Percentiles rank a stretch among this genome's conserved stretches.
Conservation (phyloP, 352 stramenopile species). For the Hyaloperonospora brassicae region DNA sequence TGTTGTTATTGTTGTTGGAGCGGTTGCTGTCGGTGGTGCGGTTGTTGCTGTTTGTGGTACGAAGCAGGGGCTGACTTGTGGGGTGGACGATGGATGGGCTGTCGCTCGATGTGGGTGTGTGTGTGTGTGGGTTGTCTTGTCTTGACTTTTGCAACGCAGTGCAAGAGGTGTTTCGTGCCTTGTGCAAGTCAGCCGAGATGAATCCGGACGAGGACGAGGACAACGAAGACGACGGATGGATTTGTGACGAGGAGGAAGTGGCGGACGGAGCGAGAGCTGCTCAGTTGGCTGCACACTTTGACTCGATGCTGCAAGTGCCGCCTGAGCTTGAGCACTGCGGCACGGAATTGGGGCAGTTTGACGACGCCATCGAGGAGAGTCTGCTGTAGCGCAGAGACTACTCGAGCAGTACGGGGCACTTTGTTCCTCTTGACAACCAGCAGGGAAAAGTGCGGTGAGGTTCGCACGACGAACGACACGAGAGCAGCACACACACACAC, state of each 20-base stretch:
- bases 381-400: conserved; percentile 23
- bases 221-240: conserved; percentile 57
- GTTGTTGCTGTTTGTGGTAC: too few relatives aligned
- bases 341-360: conserved; percentile 59
- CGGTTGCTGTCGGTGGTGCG: too few relatives aligned
- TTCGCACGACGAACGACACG: not conserved
- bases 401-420: conserved; percentile 3
- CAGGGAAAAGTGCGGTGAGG: not conserved
- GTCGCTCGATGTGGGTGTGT: conserved; percentile 8
- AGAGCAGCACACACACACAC: conserved; percentile 5
- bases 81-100: too few relatives aligned
- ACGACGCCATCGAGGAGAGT: conserved; percentile 71
- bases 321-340: conserved; percentile 30
- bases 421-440: too few relatives aligned
- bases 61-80: too few relatives aligned
- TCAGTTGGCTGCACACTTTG: conserved; percentile 53
- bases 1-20: too few relatives aligned
- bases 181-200: conserved; percentile 75
- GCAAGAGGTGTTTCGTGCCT: conserved; percentile 61
- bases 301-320: conserved; percentile 61
- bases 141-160: conserved; percentile 29
- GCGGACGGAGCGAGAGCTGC: conserved; percentile 49
- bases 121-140: not conserved
- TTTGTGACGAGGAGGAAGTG: conserved; percentile 79
- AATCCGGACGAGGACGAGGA: conserved; percentile 65